Conservation (phyloP, 441 rosid genomes). For the Brassica hybrid region DNA sequence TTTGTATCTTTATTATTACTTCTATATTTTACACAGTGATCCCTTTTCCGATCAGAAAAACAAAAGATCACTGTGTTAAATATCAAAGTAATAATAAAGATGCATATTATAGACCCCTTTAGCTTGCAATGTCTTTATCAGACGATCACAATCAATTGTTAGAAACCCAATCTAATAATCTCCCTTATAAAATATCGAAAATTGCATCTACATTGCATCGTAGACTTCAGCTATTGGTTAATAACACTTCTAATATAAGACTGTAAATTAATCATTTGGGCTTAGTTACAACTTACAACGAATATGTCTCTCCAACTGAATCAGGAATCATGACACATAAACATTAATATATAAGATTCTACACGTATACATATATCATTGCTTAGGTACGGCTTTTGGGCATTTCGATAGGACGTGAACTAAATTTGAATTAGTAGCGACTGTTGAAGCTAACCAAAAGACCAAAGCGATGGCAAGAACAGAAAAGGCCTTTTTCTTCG, state of each 20-base stretch:
- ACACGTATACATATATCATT: background rate
- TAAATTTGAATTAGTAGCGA: slow-evolving; percentile 7
- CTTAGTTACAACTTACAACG: slow-evolving; percentile 5
- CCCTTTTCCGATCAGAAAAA: no score
- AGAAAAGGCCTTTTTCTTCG: slow-evolving; percentile 20
- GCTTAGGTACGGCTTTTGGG: slow-evolving; percentile 34
- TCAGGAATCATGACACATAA: slow-evolving; percentile 24
- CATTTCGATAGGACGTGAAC: slow-evolving; percentile 12
- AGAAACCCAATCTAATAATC: background rate
- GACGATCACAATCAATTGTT: background rate
- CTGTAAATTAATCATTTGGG: slow-evolving; percentile 9
- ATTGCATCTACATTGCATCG: slow-evolving; percentile 21
- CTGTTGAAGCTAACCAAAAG: slow-evolving; percentile 33
- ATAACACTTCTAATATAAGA: slow-evolving; percentile 16
- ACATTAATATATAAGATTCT: background rate
- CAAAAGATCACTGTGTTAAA: background rate
- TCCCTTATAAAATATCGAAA: background rate
- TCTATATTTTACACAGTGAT: no score
- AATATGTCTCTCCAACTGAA: slow-evolving; percentile 34
- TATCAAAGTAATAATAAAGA: background rate
- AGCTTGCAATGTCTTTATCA: slow-evolving; percentile 4
- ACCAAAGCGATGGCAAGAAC: slow-evolving; percentile 25
- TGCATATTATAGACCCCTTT: background rate
- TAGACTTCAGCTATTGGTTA: slow-evolving; percentile 19
- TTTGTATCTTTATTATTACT: no score